Evolutionary conservation across 352 stramenopile genomes (phyloP).

Genomic region (Pythium insidiosum): DNA sequence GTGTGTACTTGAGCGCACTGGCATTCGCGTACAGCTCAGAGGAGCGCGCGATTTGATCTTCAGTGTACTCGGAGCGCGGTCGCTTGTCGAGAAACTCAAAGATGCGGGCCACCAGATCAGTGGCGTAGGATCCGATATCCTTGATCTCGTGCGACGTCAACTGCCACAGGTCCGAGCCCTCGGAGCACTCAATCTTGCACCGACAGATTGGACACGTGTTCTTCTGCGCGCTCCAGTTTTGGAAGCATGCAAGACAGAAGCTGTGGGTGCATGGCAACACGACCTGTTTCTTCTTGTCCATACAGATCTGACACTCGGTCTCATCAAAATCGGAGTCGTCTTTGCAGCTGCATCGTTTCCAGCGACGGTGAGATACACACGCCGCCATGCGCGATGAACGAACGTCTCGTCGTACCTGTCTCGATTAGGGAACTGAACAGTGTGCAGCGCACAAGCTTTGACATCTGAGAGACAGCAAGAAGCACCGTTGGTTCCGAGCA

Average conservation of each 20-base stretch:
- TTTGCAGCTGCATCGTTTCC: neutral
- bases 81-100: slow-evolving; percentile 76
- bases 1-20: slow-evolving; percentile 32
- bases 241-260: slow-evolving; percentile 72
- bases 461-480: slow-evolving; percentile 24
- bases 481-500: no score
- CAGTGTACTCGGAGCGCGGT: slow-evolving; percentile 28
- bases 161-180: slow-evolving; percentile 71
- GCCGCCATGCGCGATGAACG: no score
- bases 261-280: slow-evolving; percentile 65
- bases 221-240: slow-evolving; percentile 76
- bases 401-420: slow-evolving; percentile 12
- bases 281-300: slow-evolving; percentile 81
- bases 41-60: slow-evolving; percentile 38
- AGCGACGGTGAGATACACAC: neutral
- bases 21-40: slow-evolving; percentile 33
- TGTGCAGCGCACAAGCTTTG: slow-evolving; percentile 53
- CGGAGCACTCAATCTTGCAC: slow-evolving; percentile 59
- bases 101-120: slow-evolving; percentile 63
- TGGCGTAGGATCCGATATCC: slow-evolving; percentile 69
- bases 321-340: slow-evolving; percentile 55
- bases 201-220: slow-evolving; percentile 74
- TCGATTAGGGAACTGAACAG: slow-evolving; percentile 42
- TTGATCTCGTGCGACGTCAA: slow-evolving; percentile 62
- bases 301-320: slow-evolving; percentile 78